A percentile compares a stretch with the other conserved stretches of the same genome.
Evolutionary conservation across 345 rosid genomes (phyloP).

Genomic region (Carallia pectinifolia): DNA sequence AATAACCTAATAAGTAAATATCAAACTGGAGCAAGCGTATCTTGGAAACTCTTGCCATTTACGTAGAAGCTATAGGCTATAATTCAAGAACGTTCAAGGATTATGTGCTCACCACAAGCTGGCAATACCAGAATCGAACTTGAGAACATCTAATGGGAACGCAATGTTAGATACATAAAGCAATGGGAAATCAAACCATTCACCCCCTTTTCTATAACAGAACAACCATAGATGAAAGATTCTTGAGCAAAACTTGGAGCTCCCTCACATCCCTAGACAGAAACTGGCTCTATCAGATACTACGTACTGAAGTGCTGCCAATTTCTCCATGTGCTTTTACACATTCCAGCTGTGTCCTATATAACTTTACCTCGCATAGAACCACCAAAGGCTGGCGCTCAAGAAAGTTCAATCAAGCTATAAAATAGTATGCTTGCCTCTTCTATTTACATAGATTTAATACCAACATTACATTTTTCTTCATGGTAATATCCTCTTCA

Average conservation of each 20-base stretch:
- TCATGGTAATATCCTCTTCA: conserved; percentile 51
- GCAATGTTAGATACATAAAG: background rate
- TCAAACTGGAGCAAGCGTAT: too few relatives aligned
- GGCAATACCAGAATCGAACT: too few relatives aligned
- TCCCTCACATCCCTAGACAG: background rate
- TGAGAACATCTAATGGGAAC: background rate
- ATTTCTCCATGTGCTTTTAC: background rate
- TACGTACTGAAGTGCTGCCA: background rate
- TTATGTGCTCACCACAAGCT: too few relatives aligned
- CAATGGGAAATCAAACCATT: conserved; percentile 2
- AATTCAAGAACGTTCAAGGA: too few relatives aligned
- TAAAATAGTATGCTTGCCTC: conserved; percentile 7
- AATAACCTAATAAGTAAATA: too few relatives aligned
- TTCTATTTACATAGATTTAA: conserved; percentile 20
- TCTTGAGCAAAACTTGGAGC: conserved; percentile 14
- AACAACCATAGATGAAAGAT: background rate
- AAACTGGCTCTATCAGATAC: background rate
- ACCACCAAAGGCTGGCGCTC: background rate
- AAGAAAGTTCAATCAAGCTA: conserved; percentile 8
- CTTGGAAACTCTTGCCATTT: too few relatives aligned
- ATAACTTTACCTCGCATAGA: background rate
- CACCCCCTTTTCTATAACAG: conserved; percentile 3
- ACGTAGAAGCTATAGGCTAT: too few relatives aligned
- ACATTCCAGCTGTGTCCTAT: background rate
- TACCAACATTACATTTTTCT: background rate